Base-by-base conservation (phyloP, 2,329 filamentous ascomycete species). In the Fusarium illudens region DNA sequence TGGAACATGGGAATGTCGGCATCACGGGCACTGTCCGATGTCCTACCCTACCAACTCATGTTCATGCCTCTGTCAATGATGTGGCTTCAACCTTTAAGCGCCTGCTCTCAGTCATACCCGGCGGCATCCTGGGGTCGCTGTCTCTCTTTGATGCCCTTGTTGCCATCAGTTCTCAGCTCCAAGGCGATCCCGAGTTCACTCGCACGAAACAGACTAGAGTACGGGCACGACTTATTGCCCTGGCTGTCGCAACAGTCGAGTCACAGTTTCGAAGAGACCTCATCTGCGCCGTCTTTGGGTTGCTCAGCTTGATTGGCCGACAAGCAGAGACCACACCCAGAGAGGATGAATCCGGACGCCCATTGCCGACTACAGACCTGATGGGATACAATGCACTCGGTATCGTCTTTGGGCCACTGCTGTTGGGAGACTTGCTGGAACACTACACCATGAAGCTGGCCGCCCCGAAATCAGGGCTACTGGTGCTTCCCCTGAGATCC, bases 71-170 rank as follows among this genome's bases (percentile, higher is more conserved):
- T 7, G 81, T 87, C 4, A 87, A 91, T 64, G 90, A 92, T 76
- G 85, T 92, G 29, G 89, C 89, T 3, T 89, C 88, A 2, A 83
- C 87, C 0, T 91, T 92, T 77, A 92, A 92, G 71, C 84, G 83
- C 12, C 80, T 92, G n/a, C 79, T 92, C 1, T 83, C 84, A 0
- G 86, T 86, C 1, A 75, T 92, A 0, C 89, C 89, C 0, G 89
- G 89, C 0, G 90, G 90, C 0, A 88, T 92, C 37, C 78, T 92
- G 1, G 90, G 90, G 4, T 89, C 87, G 1, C 71, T 90, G 13
- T 75, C 81, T 2, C 75, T 91, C 0, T 90, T 91, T 57, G 87
- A 91, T 63, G 84, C 87, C 0, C 74, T 92, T 12, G 84, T 90
- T 10, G 84, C 85, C 11, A 87, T 91, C 15, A 83, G 89, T 60